These are phyloP conservation scores for Podaxis carcinomalis DNA, from an alignment of 768 basidiomycete genomes.

Conservation along the genomic window DNA sequence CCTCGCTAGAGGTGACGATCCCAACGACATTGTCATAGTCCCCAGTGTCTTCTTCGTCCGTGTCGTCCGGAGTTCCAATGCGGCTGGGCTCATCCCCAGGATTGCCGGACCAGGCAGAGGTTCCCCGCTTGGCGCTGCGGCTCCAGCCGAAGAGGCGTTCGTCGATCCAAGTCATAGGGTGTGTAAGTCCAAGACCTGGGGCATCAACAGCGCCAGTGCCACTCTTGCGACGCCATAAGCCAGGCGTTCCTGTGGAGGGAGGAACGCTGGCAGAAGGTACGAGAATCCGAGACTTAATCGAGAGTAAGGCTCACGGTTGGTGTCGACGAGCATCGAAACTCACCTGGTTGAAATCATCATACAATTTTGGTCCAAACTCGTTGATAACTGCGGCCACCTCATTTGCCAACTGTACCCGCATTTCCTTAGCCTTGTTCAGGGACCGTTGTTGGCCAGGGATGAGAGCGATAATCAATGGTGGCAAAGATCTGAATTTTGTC, in stretches of 20 bases:
- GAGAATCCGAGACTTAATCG: slow-evolving; percentile 65
- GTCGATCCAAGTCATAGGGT: slow-evolving; percentile 95
- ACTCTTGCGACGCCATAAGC: slow-evolving; percentile 77
- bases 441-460: slow-evolving; percentile 85
- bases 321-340: slow-evolving; percentile 16
- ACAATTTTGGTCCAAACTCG: slow-evolving; percentile 84
- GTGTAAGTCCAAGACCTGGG: slow-evolving; percentile 77
- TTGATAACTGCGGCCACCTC: slow-evolving; percentile 83
- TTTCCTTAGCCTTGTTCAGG: slow-evolving; percentile 69
- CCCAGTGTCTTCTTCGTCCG: slow-evolving; percentile 84
- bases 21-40: slow-evolving; percentile 90
- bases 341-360: slow-evolving; percentile 83
- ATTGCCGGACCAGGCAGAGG: slow-evolving; percentile 77
- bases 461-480: slow-evolving; percentile 83
- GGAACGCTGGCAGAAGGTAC: slow-evolving; percentile 83
- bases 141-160: slow-evolving; percentile 94
- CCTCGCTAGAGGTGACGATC: slow-evolving; percentile 53
- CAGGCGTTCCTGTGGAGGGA: slow-evolving; percentile 69
- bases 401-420: slow-evolving; percentile 72
- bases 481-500: slow-evolving; percentile 61
- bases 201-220: slow-evolving; percentile 81
- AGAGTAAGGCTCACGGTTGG: slow-evolving; percentile 9
- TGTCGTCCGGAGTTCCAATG: slow-evolving; percentile 66
- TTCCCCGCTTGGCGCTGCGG: slow-evolving; percentile 70
- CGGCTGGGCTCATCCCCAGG: slow-evolving; percentile 56